A percentile compares a stretch with the other conserved stretches of the same genome.
Evolutionary conservation across 768 basidiomycete genomes (phyloP).

Genomic region (Leccinum ochraceum): DNA sequence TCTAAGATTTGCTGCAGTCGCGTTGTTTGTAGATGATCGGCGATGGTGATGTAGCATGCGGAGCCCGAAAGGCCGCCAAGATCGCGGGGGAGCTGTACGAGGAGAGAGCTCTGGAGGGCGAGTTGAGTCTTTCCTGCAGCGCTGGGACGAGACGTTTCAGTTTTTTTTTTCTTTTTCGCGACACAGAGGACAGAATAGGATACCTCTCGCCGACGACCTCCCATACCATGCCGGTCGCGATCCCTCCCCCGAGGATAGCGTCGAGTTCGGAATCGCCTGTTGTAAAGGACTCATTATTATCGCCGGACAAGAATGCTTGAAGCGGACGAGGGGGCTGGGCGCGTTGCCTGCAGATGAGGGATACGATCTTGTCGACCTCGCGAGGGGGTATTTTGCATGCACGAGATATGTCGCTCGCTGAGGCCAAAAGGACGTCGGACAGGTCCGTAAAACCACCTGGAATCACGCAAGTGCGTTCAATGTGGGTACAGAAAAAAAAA

Average conservation of each 20-base stretch:
- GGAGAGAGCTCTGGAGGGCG: constrained; percentile 78
- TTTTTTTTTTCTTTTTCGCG: too few relatives aligned
- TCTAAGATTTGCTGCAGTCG: constrained; percentile 69
- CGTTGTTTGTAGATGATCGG: constrained; percentile 63
- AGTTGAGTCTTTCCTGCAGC: constrained; percentile 95
- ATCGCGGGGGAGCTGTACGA: constrained; percentile 66
- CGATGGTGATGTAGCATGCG: constrained; percentile 77
- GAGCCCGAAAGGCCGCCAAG: constrained; percentile 65
- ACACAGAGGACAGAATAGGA: constrained; percentile 3
- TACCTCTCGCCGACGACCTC: constrained; percentile 91
- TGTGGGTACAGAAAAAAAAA: not conserved
- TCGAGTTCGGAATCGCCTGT: constrained; percentile 79
- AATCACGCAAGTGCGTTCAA: not conserved
- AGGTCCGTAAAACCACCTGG: constrained; percentile 51
- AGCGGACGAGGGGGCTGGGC: constrained; percentile 42
- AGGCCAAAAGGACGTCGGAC: constrained; percentile 50
- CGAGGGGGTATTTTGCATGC: constrained; percentile 52
- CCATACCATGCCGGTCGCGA: constrained; percentile 79
- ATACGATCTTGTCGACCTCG: constrained; percentile 53
- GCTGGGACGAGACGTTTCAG: constrained; percentile 43
- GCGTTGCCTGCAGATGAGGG: constrained; percentile 47
- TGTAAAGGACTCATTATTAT: constrained; percentile 53
- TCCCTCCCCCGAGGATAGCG: constrained; percentile 71
- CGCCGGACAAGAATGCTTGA: constrained; percentile 36
- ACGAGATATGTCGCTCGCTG: constrained; percentile 53